Base-by-base conservation (phyloP, 441 rosid species). In the Raphanus hybrid region DNA sequence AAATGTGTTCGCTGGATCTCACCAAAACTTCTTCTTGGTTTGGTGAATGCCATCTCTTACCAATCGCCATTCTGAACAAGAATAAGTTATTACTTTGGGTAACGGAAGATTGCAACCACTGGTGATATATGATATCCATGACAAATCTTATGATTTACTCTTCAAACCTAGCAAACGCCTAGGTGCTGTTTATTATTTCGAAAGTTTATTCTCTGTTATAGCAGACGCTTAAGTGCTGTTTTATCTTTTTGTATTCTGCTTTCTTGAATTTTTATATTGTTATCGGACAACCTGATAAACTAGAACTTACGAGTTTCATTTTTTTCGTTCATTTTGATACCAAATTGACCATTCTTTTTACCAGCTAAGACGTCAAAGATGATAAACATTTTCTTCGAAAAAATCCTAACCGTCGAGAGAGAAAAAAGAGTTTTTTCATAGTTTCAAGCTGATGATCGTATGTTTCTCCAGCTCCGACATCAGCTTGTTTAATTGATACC, bases 111-210 rank as follows among this genome's bases (percentile, higher is more conserved):
- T 20, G 0, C 0, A 50, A 12, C 6, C 60, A 26, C 0, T 26
- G 41, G 60, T 50, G 20, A 26, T 67, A 8, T 23, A 67, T 67
- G 71, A 67, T 50, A 43, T 27, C 14, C 60, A 50, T 4, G 2
- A 41, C 60, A 67, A 67, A n/a, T 48, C 71, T 67, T 67, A 26
- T 50, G 60, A 48, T 67, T 27, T 67, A 67, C 35, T 66, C 70
- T 66, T 66, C 8, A 65, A 39, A 41, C 69, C 48, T 65, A 65
- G 37, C 27, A 35, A 6, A 15, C 14, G 2, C 14, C 48, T 8
- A 4, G 48, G 3, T 64, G 0, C 3, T 35, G 48, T 64, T 35
- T 35, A 3, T 35, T 35, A 35, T 64, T 35, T 35, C 27, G 2
- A 64, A 64, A 64, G 67, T 15, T 64, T 64, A 64, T 64, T 35